These are phyloP conservation scores for Aspergillus sp. DNA, from an alignment of 2,329 filamentous ascomycete genomes.

Conservation along the genomic window DNA sequence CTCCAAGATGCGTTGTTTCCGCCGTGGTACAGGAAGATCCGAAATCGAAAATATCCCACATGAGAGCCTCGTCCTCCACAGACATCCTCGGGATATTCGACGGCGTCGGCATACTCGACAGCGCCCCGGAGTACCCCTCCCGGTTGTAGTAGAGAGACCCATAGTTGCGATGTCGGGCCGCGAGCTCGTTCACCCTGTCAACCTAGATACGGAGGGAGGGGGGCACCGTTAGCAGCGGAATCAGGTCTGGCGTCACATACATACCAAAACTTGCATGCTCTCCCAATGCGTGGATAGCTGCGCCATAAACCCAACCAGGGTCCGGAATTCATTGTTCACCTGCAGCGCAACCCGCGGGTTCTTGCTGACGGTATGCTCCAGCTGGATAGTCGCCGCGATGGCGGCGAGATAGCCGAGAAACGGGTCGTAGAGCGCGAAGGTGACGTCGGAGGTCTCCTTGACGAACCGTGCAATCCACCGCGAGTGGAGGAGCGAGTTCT, in stretches of 20 bases:
- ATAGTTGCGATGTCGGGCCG: slow-evolving; percentile 14
- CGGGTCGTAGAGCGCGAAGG: slow-evolving; percentile 14
- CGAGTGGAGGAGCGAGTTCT: slow-evolving; percentile 19
- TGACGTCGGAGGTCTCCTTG: slow-evolving; percentile 15
- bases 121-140: slow-evolving; percentile 14
- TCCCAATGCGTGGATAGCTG: slow-evolving; percentile 13
- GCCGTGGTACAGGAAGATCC: slow-evolving; percentile 7
- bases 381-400: slow-evolving; percentile 19
- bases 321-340: slow-evolving; percentile 14
- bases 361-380: slow-evolving; percentile 17
- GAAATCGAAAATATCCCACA: slow-evolving; percentile 20
- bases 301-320: slow-evolving; percentile 13
- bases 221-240: neutral
- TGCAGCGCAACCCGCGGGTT: slow-evolving; percentile 16
- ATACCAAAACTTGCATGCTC: slow-evolving; percentile 14
- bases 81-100: slow-evolving; percentile 18
- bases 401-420: slow-evolving; percentile 19
- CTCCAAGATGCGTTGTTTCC: neutral
- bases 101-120: slow-evolving; percentile 16
- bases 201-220: too few species aligned
- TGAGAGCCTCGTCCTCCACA: slow-evolving; percentile 12
- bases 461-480: slow-evolving; percentile 18
- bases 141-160: slow-evolving; percentile 18
- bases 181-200: slow-evolving; percentile 11
- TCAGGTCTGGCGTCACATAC: neutral